These are phyloP conservation scores for Herpetospermum pedunculosum DNA, from an alignment of 306 rosid species.

Conservation along the genomic window DNA sequence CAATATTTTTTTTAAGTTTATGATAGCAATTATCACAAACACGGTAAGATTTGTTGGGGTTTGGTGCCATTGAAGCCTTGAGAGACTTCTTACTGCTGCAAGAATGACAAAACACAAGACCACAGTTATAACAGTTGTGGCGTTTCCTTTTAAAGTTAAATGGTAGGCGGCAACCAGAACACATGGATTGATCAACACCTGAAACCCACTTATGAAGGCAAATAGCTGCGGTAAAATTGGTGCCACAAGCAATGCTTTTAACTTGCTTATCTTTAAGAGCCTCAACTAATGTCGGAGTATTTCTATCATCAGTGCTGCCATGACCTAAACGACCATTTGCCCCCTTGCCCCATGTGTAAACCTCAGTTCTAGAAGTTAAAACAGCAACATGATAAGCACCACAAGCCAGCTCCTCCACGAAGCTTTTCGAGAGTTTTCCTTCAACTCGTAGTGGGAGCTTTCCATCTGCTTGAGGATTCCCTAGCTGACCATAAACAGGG, in stretches of 20 bases:
- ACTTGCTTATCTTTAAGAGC: slow-evolving; percentile 93
- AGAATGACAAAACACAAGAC: slow-evolving; percentile 95
- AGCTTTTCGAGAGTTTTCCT: slow-evolving; percentile 72
- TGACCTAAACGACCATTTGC: slow-evolving; percentile 98
- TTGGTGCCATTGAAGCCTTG: slow-evolving; percentile 99
- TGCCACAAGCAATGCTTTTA: slow-evolving; percentile 88
- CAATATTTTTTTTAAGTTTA: slow-evolving; percentile 70
- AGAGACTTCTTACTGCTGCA: slow-evolving; percentile 95
- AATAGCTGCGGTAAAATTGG: slow-evolving; percentile 87
- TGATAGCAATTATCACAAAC: slow-evolving; percentile 88
- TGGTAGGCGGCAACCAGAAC: slow-evolving; percentile 93
- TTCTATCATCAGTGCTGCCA: slow-evolving; percentile 79
- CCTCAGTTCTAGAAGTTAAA: slow-evolving; percentile 92
- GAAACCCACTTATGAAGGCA: slow-evolving; percentile 99
- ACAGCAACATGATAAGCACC: slow-evolving; percentile 97
- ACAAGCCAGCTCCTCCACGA: slow-evolving; percentile 95
- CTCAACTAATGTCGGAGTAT: slow-evolving; percentile 69
- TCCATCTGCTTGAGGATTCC: slow-evolving; percentile 86
- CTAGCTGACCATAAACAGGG: slow-evolving; percentile 94
- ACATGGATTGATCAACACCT: slow-evolving; percentile 98
- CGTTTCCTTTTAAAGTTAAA: slow-evolving; percentile 97
- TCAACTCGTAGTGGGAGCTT: slow-evolving; percentile 71
- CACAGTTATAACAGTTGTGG: slow-evolving; percentile 94
- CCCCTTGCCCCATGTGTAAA: slow-evolving; percentile 98
- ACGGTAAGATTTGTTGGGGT: slow-evolving; percentile 95